Percentiles rank a stretch among this genome's conserved stretches.
Conservation (phyloP, 805 yeast genomes). For the Zygoascus tannicola region DNA sequence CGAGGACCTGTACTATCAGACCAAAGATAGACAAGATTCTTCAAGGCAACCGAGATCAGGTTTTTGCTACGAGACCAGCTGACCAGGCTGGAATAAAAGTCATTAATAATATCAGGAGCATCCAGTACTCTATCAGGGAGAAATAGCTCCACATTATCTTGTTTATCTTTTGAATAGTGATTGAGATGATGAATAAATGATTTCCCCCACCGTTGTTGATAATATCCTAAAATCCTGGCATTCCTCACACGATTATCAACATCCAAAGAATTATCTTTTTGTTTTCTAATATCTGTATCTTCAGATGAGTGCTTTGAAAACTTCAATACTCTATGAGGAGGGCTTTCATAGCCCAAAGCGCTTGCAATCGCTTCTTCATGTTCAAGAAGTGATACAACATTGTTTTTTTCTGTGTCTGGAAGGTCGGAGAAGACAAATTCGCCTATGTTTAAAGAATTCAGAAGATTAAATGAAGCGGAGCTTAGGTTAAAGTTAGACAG, state of each 20-base stretch:
- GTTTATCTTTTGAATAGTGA: neutral
- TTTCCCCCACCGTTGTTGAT: too few species aligned
- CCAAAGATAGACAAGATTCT: conserved; percentile 52
- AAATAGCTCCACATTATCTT: conserved; percentile 21
- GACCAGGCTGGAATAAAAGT: conserved; percentile 64
- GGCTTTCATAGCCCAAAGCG: conserved; percentile 8
- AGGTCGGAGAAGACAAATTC: neutral
- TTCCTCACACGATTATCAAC: too few species aligned
- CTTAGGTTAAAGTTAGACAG: conserved; percentile 4
- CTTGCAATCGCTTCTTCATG: conserved; percentile 8
- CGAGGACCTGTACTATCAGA: conserved; percentile 39
- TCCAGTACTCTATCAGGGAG: conserved; percentile 30
- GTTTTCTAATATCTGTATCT: too few species aligned
- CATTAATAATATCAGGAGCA: conserved; percentile 64
- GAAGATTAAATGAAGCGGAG: neutral
- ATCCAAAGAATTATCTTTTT: too few species aligned
- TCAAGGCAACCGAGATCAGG: conserved; percentile 56
- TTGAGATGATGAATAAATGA: neutral
- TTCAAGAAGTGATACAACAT: neutral
- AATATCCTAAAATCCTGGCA: too few species aligned
- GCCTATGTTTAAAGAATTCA: neutral
- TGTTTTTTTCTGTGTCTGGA: neutral
- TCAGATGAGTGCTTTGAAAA: too few species aligned
- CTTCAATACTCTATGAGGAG: neutral
- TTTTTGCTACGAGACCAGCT: conserved; percentile 55